Evolutionary conservation across 495 filamentous ascomycete species (phyloP).

Genomic region (Durotheca rogersii): DNA sequence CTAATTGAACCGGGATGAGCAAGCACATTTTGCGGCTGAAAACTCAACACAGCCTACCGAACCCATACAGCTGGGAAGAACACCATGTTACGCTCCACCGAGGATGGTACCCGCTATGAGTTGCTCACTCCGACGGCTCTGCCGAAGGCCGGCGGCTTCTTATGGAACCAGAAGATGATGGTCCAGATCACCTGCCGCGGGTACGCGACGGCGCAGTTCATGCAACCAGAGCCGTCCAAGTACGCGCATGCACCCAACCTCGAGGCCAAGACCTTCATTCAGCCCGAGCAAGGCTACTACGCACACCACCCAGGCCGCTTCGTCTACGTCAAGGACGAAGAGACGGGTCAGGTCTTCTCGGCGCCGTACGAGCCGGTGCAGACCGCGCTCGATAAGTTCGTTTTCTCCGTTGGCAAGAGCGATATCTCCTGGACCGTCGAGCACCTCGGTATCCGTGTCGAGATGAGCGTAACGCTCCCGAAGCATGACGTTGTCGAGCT

Average conservation of each 20-base stretch:
- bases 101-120: slow-evolving; percentile 56
- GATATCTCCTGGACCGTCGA: slow-evolving; percentile 56
- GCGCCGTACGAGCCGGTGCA: slow-evolving; percentile 59
- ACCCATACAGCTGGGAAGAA: neutral
- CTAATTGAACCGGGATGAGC: slow-evolving; percentile 14
- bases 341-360: slow-evolving; percentile 53
- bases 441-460: slow-evolving; percentile 50
- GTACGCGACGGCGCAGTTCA: slow-evolving; percentile 58
- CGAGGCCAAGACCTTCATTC: slow-evolving; percentile 61
- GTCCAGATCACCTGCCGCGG: slow-evolving; percentile 59
- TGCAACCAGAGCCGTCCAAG: slow-evolving; percentile 61
- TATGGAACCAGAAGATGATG: slow-evolving; percentile 65
- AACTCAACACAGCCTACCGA: neutral
- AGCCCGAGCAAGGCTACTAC: slow-evolving; percentile 60
- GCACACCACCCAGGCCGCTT: slow-evolving; percentile 60
- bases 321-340: slow-evolving; percentile 60
- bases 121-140: slow-evolving; percentile 55
- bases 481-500: slow-evolving; percentile 57
- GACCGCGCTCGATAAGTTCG: slow-evolving; percentile 47
- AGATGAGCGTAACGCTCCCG: slow-evolving; percentile 54
- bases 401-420: slow-evolving; percentile 57
- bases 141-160: slow-evolving; percentile 57
- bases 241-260: slow-evolving; percentile 57
- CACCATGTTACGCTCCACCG: slow-evolving; percentile 45
- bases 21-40: slow-evolving; percentile 19